Base-by-base conservation (phyloP, 305 asterid species). In the Plantago coronopus region DNA sequence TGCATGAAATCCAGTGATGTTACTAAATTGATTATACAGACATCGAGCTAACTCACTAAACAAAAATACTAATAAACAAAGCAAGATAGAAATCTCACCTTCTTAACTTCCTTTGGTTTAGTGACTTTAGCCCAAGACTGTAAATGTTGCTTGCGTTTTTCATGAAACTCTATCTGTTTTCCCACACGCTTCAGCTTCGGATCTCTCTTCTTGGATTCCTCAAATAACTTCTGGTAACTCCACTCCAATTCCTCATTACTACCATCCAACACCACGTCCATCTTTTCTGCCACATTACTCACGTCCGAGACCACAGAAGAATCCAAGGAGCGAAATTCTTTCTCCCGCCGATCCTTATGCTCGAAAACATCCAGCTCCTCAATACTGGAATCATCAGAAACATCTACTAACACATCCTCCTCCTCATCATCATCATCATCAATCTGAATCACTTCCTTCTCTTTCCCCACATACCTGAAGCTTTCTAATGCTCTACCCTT, bases 221-320 rank as follows among this genome's bases (percentile, higher is more conserved):
- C 54, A 6, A 31, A 37, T 80, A 90, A 63, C 65, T 50, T 81
- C 67, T 16, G 72, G 71, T 81, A 12, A 56, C 49, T 68, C 14
- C 34, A 62, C 61, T 57, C 69, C 40, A 48, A 72, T 16, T 58
- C 55, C 31, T 57, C 78, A 31, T 31, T 7, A 31, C 38, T 31
- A 70, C 42, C 61, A 51, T 67, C 73, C 77, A 65, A 66, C 54
- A 69, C 55, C 62, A 66, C 66, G 16, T 49, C 78, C 58, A 25
- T 57, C 38, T 51, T 51, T 38, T 23, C 68, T 70, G 62, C 47
- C 34, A 29, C 79, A 61, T 74, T 64, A 63, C 69, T 69, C 46
- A 17, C 53, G 66, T 74, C 80, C 7, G 75, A 48, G 16, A 70
- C 64, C 48, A 40, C 78, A 42, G 81, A 83, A 34, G 80, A 81